Conservation (phyloP, 2,329 filamentous ascomycete genomes). For the Triangularia verruculosa region DNA sequence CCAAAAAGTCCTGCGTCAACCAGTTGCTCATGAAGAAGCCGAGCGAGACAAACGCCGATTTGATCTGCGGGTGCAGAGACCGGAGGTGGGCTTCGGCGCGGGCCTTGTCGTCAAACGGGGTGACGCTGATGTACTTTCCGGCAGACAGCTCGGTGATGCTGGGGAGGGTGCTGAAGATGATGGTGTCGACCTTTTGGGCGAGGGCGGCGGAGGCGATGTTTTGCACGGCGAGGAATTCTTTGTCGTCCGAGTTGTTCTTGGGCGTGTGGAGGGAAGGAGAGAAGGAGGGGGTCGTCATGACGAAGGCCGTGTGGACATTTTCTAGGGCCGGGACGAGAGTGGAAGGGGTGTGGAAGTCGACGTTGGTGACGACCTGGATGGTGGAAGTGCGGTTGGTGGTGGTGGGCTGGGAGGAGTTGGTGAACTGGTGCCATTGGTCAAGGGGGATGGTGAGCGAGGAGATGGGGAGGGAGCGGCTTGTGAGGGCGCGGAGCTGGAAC, state of each 20-base stretch:
- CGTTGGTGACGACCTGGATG: conserved; percentile 41
- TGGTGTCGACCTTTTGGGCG: conserved; percentile 32
- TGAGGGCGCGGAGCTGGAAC: conserved; percentile 44
- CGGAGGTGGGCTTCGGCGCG: conserved; percentile 54
- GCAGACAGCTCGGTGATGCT: conserved; percentile 29
- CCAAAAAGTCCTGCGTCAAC: conserved; percentile 17
- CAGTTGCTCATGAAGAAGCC: conserved; percentile 56
- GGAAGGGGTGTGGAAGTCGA: conserved; percentile 34
- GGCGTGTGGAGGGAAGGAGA: not conserved
- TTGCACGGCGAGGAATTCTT: conserved; percentile 36
- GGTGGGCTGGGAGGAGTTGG: not conserved
- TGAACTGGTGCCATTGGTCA: not conserved
- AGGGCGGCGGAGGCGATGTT: conserved; percentile 40
- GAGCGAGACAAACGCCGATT: conserved; percentile 50
- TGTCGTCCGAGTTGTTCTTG: not conserved
- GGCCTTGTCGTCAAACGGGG: conserved; percentile 58
- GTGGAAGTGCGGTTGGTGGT: conserved; percentile 11
- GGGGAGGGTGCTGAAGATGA: conserved; percentile 35
- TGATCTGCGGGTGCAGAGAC: conserved; percentile 40
- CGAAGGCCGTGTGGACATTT: conserved; percentile 42
- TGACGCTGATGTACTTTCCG: conserved; percentile 38
- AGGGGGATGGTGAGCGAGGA: not conserved
- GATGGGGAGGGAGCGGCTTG: conserved; percentile 37
- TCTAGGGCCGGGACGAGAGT: conserved; percentile 37
- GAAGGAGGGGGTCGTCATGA: conserved; percentile 26